Conservation (phyloP, 163 green algal species). For the Prototheca cutis region DNA sequence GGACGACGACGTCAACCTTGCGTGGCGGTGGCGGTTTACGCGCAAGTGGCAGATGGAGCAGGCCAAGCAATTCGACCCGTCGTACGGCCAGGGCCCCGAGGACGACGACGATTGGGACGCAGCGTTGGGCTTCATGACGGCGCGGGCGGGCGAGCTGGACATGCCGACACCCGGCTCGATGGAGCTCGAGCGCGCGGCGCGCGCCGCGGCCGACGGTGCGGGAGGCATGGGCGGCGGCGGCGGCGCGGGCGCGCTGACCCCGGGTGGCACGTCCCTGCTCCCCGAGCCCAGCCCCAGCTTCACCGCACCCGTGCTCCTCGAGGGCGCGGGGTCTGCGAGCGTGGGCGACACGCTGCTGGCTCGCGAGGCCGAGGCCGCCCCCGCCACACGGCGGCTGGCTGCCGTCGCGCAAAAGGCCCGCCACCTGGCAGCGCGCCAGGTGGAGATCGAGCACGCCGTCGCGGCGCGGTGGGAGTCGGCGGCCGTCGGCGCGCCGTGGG, state of each 20-base stretch:
- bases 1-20: slow-evolving; percentile 12
- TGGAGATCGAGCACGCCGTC: slow-evolving; percentile 40
- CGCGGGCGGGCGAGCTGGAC: not conserved
- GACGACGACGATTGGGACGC: slow-evolving; percentile 42
- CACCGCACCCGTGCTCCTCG: slow-evolving; percentile 16
- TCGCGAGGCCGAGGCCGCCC: slow-evolving; percentile 1
- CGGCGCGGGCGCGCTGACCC: too few species aligned
- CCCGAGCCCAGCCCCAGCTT: slow-evolving; percentile 3
- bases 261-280: too few species aligned
- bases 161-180: not conserved
- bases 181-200: not conserved
- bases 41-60: slow-evolving; percentile 37
- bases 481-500: slow-evolving; percentile 16
- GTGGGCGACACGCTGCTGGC: not conserved
- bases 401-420: slow-evolving; percentile 30
- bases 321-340: slow-evolving; percentile 7
- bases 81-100: slow-evolving; percentile 15
- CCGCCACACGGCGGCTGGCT: slow-evolving; percentile 13
- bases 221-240: not conserved
- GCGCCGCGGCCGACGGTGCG: not conserved
- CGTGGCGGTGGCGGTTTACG: slow-evolving; percentile 27
- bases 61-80: slow-evolving; percentile 34
- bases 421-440: slow-evolving; percentile 33
- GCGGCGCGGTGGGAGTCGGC: slow-evolving; percentile 15
- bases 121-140: slow-evolving; percentile 32